A percentile compares a stretch with the other conserved stretches of the same genome.
phyloP scores from a whole-genome alignment of 345 rosid species.

The Leavenworthia alabamica region DNA sequence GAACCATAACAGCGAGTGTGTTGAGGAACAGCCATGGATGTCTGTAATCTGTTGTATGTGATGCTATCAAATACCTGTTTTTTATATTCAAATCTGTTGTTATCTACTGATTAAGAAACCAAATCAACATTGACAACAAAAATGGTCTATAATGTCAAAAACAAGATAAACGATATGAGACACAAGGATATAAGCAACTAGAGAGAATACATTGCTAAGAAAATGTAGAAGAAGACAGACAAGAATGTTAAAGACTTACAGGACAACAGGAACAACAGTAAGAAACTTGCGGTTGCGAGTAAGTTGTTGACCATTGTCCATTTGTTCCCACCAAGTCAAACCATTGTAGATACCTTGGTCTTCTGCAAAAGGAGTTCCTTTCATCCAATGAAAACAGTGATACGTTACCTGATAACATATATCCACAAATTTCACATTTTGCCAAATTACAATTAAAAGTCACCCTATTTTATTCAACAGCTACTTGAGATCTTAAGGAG shows the following conservation, averaged over 20 bases:
- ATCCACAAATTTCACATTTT: not conserved
- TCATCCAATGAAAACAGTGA: conserved; percentile 98
- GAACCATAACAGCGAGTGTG: conserved; percentile 79
- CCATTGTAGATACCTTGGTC: conserved; percentile 97
- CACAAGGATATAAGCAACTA: not conserved
- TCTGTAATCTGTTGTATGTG: conserved; percentile 90
- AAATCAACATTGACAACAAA: not conserved
- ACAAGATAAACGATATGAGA: not conserved
- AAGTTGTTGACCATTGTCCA: conserved; percentile 91
- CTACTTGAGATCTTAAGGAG: not conserved
- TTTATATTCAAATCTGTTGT: not conserved
- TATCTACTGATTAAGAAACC: not conserved
- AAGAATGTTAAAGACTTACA: conserved; percentile 46
- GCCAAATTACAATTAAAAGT: not conserved
- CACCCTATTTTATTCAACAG: not conserved
- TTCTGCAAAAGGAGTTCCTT: conserved; percentile 94
- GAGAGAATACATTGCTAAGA: not conserved
- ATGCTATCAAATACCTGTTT: conserved; percentile 87
- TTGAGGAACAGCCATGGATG: conserved; percentile 89
- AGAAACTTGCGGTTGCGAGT: conserved; percentile 89
- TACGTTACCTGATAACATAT: conserved; percentile 61
- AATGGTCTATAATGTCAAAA: not conserved
- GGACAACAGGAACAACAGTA: conserved; percentile 86
- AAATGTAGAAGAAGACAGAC: not conserved
- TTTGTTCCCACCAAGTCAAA: conserved; percentile 99